Evolutionary conservation across 768 basidiomycete species (phyloP).

Genomic region (Psilocybe cyanescens): DNA sequence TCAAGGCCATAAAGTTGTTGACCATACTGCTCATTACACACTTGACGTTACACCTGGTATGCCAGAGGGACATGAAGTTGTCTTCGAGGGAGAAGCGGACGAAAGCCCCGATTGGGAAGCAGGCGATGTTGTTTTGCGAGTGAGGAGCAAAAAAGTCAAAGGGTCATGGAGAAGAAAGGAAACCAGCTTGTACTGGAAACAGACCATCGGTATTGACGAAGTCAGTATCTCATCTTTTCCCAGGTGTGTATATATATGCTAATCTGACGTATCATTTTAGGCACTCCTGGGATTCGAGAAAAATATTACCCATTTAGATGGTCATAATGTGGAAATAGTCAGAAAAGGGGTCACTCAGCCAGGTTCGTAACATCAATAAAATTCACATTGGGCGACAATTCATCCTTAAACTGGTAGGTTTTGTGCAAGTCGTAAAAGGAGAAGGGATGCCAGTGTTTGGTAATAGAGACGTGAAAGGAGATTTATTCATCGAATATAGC

Average conservation of each 20-base stretch:
- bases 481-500: constrained; percentile 92
- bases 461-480: constrained; percentile 59
- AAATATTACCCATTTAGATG: constrained; percentile 92
- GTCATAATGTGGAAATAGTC: constrained; percentile 70
- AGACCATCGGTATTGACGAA: constrained; percentile 91
- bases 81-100: constrained; percentile 97
- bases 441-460: constrained; percentile 89
- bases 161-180: constrained; percentile 92
- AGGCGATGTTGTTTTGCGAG: constrained; percentile 88
- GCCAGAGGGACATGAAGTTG: constrained; percentile 91
- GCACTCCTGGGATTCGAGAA: constrained; percentile 96
- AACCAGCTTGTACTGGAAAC: constrained; percentile 87
- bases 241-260: not conserved
- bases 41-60: constrained; percentile 87
- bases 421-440: constrained; percentile 81
- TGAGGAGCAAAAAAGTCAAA: constrained; percentile 75
- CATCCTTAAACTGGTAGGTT: constrained; percentile 49
- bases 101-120: constrained; percentile 96
- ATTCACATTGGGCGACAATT: not conserved
- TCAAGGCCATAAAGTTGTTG: constrained; percentile 77
- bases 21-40: constrained; percentile 81
- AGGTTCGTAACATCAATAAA: constrained; percentile 44
- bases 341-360: constrained; percentile 91
- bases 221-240: constrained; percentile 38
- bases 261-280: constrained; percentile 40